Conservation (phyloP, 2,329 filamentous ascomycete genomes). For the Zymoseptoria pseudotritici region DNA sequence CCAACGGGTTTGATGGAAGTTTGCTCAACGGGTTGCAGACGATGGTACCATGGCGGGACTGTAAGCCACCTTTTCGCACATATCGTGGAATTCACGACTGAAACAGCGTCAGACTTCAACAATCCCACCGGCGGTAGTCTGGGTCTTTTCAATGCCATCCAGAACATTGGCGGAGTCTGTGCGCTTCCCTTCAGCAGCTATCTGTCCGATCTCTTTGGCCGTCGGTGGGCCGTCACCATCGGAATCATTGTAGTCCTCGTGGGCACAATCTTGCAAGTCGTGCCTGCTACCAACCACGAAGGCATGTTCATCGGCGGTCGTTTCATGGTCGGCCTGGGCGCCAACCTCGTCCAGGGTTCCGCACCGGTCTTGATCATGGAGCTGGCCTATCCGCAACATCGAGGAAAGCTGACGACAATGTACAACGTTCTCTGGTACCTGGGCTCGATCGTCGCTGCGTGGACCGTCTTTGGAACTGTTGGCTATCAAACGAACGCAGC, state of each 20-base stretch:
- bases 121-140: constrained; percentile 8
- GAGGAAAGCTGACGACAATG: constrained; percentile 15
- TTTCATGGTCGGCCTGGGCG: constrained; percentile 5
- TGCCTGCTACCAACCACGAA: constrained; percentile 5
- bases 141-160: constrained; percentile 18
- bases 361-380: constrained; percentile 7
- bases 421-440: constrained; percentile 19
- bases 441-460: constrained; percentile 21
- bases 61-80: no score
- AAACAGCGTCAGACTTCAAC: constrained; percentile 2
- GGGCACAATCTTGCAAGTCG: constrained; percentile 30
- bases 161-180: constrained; percentile 17
- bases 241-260: constrained; percentile 42
- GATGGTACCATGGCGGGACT: no score
- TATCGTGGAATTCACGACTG: constrained; percentile 16
- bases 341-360: not conserved
- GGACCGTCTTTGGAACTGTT: constrained; percentile 18
- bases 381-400: constrained; percentile 11
- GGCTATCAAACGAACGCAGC: constrained; percentile 17
- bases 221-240: constrained; percentile 23
- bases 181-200: constrained; percentile 15
- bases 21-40: constrained; percentile 21
- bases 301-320: constrained; percentile 12
- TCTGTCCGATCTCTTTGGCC: constrained; percentile 17
- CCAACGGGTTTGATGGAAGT: constrained; percentile 24